phyloP scores from a whole-genome alignment of 192 early-diverging fungal species.

The Cladochytrium replicatum region DNA sequence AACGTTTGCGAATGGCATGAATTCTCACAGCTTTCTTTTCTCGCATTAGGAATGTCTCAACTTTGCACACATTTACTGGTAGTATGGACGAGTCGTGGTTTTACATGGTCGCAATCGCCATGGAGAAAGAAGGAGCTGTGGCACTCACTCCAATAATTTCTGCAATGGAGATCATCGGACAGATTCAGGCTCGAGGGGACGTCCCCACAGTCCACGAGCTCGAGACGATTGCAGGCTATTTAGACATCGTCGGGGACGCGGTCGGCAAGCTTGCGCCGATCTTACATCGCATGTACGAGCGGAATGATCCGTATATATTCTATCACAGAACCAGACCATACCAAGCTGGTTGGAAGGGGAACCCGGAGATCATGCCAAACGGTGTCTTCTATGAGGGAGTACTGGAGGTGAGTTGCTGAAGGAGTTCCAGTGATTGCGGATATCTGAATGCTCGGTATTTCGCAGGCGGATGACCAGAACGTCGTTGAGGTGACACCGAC shows the following conservation, averaged over 20 bases:
- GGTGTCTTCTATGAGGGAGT: conserved; percentile 94
- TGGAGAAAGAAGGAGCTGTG: conserved; percentile 71
- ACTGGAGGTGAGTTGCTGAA: not conserved
- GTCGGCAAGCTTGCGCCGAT: conserved; percentile 24
- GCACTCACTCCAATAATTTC: conserved; percentile 56
- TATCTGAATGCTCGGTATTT: no score
- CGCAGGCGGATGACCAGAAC: no score
- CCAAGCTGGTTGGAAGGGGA: conserved; percentile 85
- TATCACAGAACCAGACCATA: conserved; percentile 87
- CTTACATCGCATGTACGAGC: conserved; percentile 64
- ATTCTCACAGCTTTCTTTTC: not conserved
- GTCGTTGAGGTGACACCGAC: not conserved
- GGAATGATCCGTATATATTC: conserved; percentile 86
- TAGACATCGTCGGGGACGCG: conserved; percentile 40
- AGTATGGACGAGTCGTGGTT: conserved; percentile 91
- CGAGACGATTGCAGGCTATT: conserved; percentile 27
- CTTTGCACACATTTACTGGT: conserved; percentile 75
- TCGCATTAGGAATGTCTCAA: conserved; percentile 61
- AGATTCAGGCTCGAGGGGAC: not conserved
- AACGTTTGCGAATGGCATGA: not conserved
- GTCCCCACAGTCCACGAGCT: conserved; percentile 24
- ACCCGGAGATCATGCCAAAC: conserved; percentile 72
- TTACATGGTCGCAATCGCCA: conserved; percentile 81
- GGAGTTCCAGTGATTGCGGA: no score
- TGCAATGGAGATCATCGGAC: conserved; percentile 51